These are phyloP conservation scores for Mollisia scopiformis DNA, from an alignment of 2,329 filamentous ascomycete genomes.

Conservation along the genomic window DNA sequence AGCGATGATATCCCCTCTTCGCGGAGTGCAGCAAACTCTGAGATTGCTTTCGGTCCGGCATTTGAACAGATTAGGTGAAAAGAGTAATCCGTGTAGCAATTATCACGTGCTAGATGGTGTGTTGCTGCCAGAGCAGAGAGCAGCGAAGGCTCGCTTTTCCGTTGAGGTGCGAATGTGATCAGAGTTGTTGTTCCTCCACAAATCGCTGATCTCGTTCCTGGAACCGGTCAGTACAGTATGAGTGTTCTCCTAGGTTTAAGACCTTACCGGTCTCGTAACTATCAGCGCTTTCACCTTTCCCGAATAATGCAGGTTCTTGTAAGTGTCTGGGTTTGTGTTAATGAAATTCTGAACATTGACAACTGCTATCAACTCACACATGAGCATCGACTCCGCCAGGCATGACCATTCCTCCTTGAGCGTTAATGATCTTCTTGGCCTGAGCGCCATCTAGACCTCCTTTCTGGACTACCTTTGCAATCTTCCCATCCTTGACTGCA, in stretches of 20 bases:
- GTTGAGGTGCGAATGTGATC: constrained; percentile 50
- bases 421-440: constrained; percentile 40
- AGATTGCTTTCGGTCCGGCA: constrained; percentile 39
- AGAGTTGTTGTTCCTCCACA: constrained; percentile 52
- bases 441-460: constrained; percentile 36
- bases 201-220: constrained; percentile 47
- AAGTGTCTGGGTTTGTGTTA: constrained; percentile 17
- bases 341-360: not conserved
- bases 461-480: constrained; percentile 39
- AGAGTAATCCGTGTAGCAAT: constrained; percentile 52
- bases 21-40: constrained; percentile 32
- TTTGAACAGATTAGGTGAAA: constrained; percentile 51
- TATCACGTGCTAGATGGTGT: constrained; percentile 44
- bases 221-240: constrained; percentile 19
- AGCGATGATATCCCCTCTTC: constrained; percentile 45
- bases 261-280: constrained; percentile 32
- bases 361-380: constrained; percentile 33
- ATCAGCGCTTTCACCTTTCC: constrained; percentile 35
- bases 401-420: constrained; percentile 49
- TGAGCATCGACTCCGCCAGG: constrained; percentile 49
- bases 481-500: constrained; percentile 46
- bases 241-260: not conserved
- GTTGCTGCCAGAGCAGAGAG: constrained; percentile 46
- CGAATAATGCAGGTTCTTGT: constrained; percentile 47
- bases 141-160: constrained; percentile 46